Evolutionary conservation across 805 yeast species (phyloP).

Genomic region (Lipomyces spencermartinsiae): DNA sequence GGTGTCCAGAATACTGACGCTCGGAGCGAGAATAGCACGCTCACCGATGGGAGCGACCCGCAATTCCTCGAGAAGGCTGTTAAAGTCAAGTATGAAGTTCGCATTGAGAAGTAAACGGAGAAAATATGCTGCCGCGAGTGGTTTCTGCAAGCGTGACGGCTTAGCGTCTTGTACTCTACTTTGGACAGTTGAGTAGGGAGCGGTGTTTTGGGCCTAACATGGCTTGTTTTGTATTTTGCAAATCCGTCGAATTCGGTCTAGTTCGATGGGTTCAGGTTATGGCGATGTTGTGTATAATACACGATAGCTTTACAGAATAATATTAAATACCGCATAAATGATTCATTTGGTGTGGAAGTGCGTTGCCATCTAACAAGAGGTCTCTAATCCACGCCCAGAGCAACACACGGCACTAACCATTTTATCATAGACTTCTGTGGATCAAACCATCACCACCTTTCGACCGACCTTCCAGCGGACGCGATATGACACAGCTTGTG

Average conservation of each 20-base stretch:
- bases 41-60: slow-evolving; percentile 8
- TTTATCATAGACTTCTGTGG: too few species aligned
- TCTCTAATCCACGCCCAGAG: too few species aligned
- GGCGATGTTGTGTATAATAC: background rate
- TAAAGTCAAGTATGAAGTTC: slow-evolving; percentile 30
- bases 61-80: slow-evolving; percentile 16
- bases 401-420: too few species aligned
- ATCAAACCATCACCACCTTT: too few species aligned
- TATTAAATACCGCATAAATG: too few species aligned
- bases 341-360: background rate
- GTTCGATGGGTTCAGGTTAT: background rate
- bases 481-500: too few species aligned
- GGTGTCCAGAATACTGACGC: slow-evolving; percentile 2
- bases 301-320: background rate
- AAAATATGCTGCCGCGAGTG: background rate
- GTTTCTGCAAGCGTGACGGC: background rate
- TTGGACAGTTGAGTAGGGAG: background rate
- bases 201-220: background rate
- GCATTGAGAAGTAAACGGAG: slow-evolving; percentile 15
- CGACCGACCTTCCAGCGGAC: too few species aligned
- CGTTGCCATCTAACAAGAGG: background rate
- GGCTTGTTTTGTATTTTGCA: background rate
- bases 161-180: background rate
- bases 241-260: background rate
- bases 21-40: background rate